Conservation (phyloP, 768 basidiomycete species). For the Candolleomyces efflorescens region DNA sequence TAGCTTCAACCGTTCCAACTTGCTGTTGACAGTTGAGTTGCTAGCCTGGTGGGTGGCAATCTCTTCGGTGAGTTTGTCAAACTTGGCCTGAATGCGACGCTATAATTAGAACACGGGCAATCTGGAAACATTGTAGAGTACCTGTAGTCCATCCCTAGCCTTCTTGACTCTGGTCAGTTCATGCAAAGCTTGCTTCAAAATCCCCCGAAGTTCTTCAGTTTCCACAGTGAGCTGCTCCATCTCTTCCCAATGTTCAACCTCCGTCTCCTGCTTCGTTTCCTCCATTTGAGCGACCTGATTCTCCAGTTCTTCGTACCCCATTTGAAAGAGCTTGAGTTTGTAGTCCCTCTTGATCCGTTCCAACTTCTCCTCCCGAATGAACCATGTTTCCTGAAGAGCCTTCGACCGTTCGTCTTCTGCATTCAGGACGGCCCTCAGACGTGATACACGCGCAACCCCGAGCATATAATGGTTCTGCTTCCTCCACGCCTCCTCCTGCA, state of each 20-base stretch:
- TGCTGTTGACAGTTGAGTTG: slow-evolving; percentile 40
- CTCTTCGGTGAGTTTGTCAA: slow-evolving; percentile 42
- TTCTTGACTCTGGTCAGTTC: slow-evolving; percentile 34
- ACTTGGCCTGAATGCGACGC: slow-evolving; percentile 28
- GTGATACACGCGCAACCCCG: slow-evolving; percentile 59
- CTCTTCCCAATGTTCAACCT: slow-evolving; percentile 43
- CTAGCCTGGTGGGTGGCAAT: slow-evolving; percentile 46
- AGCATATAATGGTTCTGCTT: slow-evolving; percentile 61
- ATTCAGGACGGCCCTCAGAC: slow-evolving; percentile 49
- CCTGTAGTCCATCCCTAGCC: slow-evolving; percentile 46
- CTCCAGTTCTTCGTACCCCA: slow-evolving; percentile 57
- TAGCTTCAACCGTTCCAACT: slow-evolving; percentile 53
- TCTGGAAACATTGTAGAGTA: slow-evolving; percentile 17
- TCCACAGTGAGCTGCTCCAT: slow-evolving; percentile 36
- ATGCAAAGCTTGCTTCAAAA: slow-evolving; percentile 35
- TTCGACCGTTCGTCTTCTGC: slow-evolving; percentile 50
- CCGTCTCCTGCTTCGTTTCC: slow-evolving; percentile 45
- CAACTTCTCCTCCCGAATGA: slow-evolving; percentile 52
- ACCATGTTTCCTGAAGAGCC: slow-evolving; percentile 52
- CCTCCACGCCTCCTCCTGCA: slow-evolving; percentile 47
- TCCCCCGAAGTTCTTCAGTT: slow-evolving; percentile 26
- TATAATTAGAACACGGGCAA: not conserved
- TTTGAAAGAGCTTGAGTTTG: slow-evolving; percentile 64
- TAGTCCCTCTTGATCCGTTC: slow-evolving; percentile 60
- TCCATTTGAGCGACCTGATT: slow-evolving; percentile 48